These are phyloP conservation scores for Diversispora epigaea DNA, from an alignment of 192 early-diverging fungal species.

Conservation along the genomic window DNA sequence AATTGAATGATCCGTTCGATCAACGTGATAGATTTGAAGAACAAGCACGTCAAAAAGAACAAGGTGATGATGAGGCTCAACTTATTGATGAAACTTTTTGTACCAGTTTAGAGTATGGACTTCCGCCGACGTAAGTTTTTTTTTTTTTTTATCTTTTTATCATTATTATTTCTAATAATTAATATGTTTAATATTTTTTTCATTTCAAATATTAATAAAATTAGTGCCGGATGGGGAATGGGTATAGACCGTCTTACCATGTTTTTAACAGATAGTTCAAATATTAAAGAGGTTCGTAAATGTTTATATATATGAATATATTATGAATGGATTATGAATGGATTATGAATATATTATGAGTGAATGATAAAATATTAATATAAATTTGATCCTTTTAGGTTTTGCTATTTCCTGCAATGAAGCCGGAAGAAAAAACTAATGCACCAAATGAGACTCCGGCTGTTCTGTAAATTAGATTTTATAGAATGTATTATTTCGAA, in stretches of 20 bases:
- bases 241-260: conserved; percentile 96
- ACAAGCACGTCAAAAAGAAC: conserved; percentile 96
- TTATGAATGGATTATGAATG: background rate
- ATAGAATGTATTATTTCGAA: no score
- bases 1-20: conserved; percentile 99
- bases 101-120: conserved; percentile 92
- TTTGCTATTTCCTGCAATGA: conserved; percentile 69
- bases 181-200: background rate
- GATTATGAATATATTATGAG: background rate
- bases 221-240: conserved; percentile 81
- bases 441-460: conserved; percentile 55
- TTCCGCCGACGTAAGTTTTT: conserved; percentile 77
- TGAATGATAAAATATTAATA: background rate
- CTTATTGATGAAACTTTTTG: conserved; percentile 97
- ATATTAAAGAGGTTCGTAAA: conserved; percentile 87
- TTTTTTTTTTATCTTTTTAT: conserved; percentile 24
- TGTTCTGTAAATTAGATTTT: no score
- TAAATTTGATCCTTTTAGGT: conserved; percentile 35
- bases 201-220: background rate
- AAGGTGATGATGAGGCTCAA: conserved; percentile 99
- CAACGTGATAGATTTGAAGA: conserved; percentile 97
- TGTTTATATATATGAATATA: conserved; percentile 12
- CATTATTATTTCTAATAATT: no score
- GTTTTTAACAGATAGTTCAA: conserved; percentile 98
- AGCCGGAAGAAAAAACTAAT: conserved; percentile 51